Evolutionary conservation across 306 rosid genomes (phyloP), one percentile per base, ranked within the genome.

Genomic region (Aeschynomene evenia): DNA sequence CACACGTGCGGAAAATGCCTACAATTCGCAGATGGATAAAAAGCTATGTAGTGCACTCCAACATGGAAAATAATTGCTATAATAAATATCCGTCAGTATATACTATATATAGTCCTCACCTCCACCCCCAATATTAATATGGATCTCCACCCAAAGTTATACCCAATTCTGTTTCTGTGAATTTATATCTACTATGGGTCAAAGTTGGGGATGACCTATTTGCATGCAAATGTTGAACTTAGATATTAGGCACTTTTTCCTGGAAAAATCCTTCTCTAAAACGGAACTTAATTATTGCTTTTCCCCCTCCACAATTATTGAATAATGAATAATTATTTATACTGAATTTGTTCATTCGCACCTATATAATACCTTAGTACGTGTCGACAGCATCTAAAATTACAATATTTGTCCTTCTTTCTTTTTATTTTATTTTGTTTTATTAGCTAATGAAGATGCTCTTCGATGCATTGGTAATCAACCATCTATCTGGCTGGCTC

Each of bases 61-160:
- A 80, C 82, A 78, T 78, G 83, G 79, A 66, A 74, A 48, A n/a
- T n/a, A n/a, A n/a, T n/a, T 65, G 33, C 66, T 72, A 68, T 15
- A n/a, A n/a, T n/a, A n/a, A n/a, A 79, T 28, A 28, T 66, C 71
- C 71, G 15, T 57, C 70, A 40, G 2, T 40, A 57, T 50, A 56
- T 79, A 46, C 29, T 57, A 1, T 40, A 57, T 50, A 56, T 79
- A 46, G 21, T 57, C 28, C 49, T 23, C 23, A 18, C 9, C 39
- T 16, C 67, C 37, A 1, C 37, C 37, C 37, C 37, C 37, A 33
- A 33, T 9, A n/a, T 14, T 4, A 20, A 36, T 24, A 64, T 72
- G 73, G 56, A 73, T 72, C 12, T 63, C 61, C 64, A 24, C 76
- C 73, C 48, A 76, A 66, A 72, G 14, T 55, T 57, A 36, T 59